Base-by-base conservation (phyloP, 305 asterid genomes). In the Andrographis paniculata region DNA sequence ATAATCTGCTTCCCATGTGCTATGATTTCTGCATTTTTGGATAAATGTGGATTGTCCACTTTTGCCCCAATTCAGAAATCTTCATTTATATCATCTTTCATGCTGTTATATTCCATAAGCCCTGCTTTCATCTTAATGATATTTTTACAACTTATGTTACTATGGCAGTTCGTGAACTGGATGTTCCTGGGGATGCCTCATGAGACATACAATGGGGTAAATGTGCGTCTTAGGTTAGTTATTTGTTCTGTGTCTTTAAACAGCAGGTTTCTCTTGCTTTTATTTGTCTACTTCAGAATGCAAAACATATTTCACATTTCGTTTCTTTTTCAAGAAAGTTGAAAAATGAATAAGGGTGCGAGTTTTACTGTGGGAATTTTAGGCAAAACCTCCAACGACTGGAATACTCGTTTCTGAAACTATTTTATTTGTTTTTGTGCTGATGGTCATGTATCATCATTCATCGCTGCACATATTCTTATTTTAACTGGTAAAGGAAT, bases 161-260 rank as follows among this genome's bases (percentile, higher is more conserved):
- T 8, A 3, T 24, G 17, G n/a, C 17, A 49, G 55, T 49, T 46
- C 3, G 2, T 94, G 88, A 12, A 86, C 86, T 64, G 95, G 86
- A 59, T 89, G 86, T 71, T 85, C 98, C 95, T 89, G 65, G 96
- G 86, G 73, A 89, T 89, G 98, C 98, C 98, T 42, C 77, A 86
- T 20, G 38, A 33, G 38, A 33, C 38, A 33, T 33, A 33, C 38
- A 33, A 33, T 33, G 38, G 38, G 13, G 38, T n/a, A 10, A 33
- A 33, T 33, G 38, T 33, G 38, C 38, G 38, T 11, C 13, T 33
- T 33, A 6, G 9, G 38, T 33, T 24, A 24, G n/a, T n/a, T n/a
- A n/a, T n/a, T n/a, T n/a, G n/a, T n/a, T n/a, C n/a, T n/a, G n/a
- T n/a, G n/a, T n/a, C n/a, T n/a, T n/a, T n/a, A n/a, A n/a, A n/a